Evolutionary conservation across 495 filamentous ascomycete genomes (phyloP).

Genomic region (Podospora australis): DNA sequence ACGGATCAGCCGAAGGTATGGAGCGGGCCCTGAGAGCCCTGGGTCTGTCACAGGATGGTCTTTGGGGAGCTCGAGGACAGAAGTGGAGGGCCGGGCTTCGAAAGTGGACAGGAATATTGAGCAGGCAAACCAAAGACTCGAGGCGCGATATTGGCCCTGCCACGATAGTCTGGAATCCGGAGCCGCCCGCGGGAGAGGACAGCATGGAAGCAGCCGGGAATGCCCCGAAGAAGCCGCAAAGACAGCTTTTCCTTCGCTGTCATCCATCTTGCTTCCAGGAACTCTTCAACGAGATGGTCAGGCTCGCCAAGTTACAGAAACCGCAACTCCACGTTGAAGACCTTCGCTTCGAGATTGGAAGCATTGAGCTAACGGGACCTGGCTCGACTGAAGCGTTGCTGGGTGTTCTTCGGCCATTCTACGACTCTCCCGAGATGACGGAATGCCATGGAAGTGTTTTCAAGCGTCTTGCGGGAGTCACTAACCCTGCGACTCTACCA

Average conservation of each 20-base stretch:
- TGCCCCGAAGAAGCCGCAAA: constrained; percentile 36
- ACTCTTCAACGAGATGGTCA: constrained; percentile 70
- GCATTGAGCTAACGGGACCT: constrained; percentile 82
- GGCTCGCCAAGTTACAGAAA: constrained; percentile 60
- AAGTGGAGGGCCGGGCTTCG: constrained; percentile 74
- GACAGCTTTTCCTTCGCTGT: constrained; percentile 65
- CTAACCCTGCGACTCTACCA: constrained; percentile 72
- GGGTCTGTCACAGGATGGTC: constrained; percentile 50
- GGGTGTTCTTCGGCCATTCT: constrained; percentile 58
- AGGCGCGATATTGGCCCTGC: constrained; percentile 65
- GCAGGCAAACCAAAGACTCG: constrained; percentile 49
- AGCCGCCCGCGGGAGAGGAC: constrained; percentile 6
- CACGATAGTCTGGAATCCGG: constrained; percentile 62
- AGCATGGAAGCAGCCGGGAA: constrained; percentile 3
- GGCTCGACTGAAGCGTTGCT: constrained; percentile 76
- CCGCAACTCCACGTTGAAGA: constrained; percentile 78
- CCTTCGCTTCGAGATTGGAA: constrained; percentile 88
- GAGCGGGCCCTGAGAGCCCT: constrained; percentile 58
- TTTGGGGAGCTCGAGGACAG: constrained; percentile 54
- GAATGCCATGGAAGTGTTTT: constrained; percentile 53
- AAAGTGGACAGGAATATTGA: constrained; percentile 59
- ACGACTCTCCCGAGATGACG: constrained; percentile 14
- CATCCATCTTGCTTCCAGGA: constrained; percentile 89
- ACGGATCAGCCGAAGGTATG: constrained; percentile 58
- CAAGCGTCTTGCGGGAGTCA: constrained; percentile 58